Base-by-base conservation (phyloP, 192 early-diverging fungal genomes). In the Coemansia asiatica region DNA sequence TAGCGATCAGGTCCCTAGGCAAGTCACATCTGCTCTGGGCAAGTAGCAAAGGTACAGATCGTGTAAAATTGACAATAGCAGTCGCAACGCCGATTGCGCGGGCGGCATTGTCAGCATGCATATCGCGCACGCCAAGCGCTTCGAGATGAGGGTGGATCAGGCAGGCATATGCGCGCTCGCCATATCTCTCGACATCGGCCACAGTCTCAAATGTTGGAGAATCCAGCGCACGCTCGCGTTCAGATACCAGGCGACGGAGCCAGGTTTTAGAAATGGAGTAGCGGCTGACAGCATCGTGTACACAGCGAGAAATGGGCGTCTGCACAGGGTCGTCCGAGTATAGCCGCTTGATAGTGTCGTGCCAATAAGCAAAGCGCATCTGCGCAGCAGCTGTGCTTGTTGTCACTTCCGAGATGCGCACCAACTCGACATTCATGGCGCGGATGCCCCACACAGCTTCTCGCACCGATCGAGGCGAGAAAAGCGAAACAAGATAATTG, bases 341-440 rank as follows among this genome's bases (percentile, higher is more conserved):
- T 13, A 83, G 40, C 49, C 89, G 87, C 35, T 90, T 88, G n/a
- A 98, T 74, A 0, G 87, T 80, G 61, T 92, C 91, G 67, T 85
- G 85, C 97, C 97, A 98, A 79, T 90, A 96, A 44, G 92, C 85
- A 74, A 92, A 89, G 21, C 92, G 84, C 86, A 94, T 88, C 56
- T 81, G 82, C 0, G 93, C 94, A 68, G 94, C 85, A 0, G 84
- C 67, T 1, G 81, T 61, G 56, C 90, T 86, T 25, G 85, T 86
- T 1, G 92, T 90, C 21, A 67, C 84, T n/a, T 93, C 91, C 10
- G 89, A 82, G 50, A 95, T 85, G 67, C 77, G 79, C 7, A 94
- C 91, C 18, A 94, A 76, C 77, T 98, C 97, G 38, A 92, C 73
- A 74, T 97, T 96, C 79, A 98, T 89, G 0, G 95, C 95, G 21